phyloP scores from a whole-genome alignment of 805 yeast genomes.

The Sporopachydermia lactativora region DNA sequence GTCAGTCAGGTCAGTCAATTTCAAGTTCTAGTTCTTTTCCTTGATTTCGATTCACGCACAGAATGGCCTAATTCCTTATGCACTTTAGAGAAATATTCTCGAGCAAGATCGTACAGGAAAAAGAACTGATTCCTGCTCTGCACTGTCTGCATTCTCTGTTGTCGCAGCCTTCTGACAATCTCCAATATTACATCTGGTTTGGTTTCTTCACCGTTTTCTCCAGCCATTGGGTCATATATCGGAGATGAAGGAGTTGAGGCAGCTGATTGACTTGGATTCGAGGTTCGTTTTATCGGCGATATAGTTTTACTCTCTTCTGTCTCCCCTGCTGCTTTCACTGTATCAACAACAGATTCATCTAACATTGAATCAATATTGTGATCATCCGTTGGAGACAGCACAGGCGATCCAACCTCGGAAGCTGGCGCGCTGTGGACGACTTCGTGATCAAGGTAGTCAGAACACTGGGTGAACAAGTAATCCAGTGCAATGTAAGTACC shows the following conservation, averaged over 20 bases:
- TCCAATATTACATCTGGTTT: constrained; percentile 15
- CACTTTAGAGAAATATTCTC: neutral
- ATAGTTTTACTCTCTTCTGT: neutral
- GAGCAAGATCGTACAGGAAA: constrained; percentile 20
- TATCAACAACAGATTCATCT: constrained; percentile 18
- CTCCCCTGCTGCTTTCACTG: constrained; percentile 23
- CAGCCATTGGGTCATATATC: neutral
- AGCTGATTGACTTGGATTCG: too few relatives aligned
- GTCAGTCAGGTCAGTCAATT: too few relatives aligned
- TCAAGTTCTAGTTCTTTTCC: too few relatives aligned
- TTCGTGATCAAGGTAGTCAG: constrained; percentile 4
- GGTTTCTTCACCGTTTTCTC: neutral
- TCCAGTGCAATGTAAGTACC: constrained; percentile 78
- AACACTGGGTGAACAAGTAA: constrained; percentile 19
- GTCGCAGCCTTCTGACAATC: constrained; percentile 20
- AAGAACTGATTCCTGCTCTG: constrained; percentile 23
- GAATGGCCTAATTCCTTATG: too few relatives aligned
- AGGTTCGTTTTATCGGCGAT: too few relatives aligned
- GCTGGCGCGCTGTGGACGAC: constrained; percentile 2
- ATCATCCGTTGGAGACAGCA: constrained; percentile 16
- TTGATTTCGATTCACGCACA: too few relatives aligned
- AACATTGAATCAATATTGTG: constrained; percentile 14
- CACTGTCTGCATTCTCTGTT: constrained; percentile 28
- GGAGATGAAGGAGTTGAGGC: constrained; percentile 12
- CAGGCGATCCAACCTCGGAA: constrained; percentile 8